Percentiles rank a stretch among this genome's conserved stretches.
These are phyloP conservation scores for Babesia sp. DNA, from an alignment of 169 alveolate species.

Conservation along the genomic window DNA sequence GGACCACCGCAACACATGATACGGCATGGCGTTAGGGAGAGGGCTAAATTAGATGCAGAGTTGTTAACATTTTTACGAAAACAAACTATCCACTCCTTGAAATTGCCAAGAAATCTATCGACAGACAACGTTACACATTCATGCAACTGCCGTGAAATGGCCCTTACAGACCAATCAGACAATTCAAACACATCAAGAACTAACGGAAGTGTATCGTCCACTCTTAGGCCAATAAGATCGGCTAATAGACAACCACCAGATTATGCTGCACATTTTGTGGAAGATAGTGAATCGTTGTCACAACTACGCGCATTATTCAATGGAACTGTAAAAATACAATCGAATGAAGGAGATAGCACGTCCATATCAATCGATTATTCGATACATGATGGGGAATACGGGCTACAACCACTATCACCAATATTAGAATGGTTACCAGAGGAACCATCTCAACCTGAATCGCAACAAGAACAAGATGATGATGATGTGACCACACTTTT, in stretches of 20 bases:
- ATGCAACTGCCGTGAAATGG: neutral
- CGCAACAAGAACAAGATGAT: neutral
- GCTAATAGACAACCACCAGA: neutral
- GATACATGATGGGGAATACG: neutral
- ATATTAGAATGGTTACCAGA: slow-evolving; percentile 17
- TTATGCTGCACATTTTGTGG: slow-evolving; percentile 7
- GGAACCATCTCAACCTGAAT: neutral
- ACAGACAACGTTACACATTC: neutral
- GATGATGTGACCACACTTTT: neutral
- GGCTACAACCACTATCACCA: neutral
- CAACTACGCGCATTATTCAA: slow-evolving; percentile 4
- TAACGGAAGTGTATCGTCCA: neutral
- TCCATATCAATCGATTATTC: neutral
- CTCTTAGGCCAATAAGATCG: neutral
- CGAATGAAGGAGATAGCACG: neutral
- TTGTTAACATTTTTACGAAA: neutral
- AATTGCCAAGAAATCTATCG: neutral
- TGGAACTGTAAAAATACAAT: neutral
- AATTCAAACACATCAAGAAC: neutral
- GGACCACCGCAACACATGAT: neutral
- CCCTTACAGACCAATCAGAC: neutral
- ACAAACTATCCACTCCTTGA: neutral
- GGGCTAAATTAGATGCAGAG: neutral
- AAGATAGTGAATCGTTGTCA: neutral
- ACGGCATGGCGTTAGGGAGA: neutral